Conservation (phyloP, 805 yeast species). For the Komagataella pseudopastoris region DNA sequence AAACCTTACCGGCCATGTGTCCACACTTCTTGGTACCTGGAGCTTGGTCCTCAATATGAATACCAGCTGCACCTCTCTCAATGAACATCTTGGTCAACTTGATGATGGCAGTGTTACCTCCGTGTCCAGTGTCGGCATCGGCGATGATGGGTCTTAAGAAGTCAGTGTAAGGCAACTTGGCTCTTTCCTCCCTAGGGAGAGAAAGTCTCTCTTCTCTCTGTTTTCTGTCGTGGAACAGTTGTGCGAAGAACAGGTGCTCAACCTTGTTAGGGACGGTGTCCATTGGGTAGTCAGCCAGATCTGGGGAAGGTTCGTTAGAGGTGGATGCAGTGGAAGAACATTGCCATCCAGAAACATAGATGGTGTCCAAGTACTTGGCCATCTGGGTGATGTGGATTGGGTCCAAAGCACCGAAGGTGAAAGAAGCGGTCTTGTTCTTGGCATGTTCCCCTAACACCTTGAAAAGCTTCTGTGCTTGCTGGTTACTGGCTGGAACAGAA, state of each 20-base stretch:
- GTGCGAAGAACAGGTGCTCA: conserved; percentile 93
- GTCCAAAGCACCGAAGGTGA: conserved; percentile 92
- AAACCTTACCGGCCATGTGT: conserved; percentile 97
- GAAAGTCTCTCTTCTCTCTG: conserved; percentile 77
- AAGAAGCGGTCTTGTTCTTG: conserved; percentile 57
- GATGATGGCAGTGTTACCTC: conserved; percentile 93
- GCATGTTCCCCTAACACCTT: conserved; percentile 60
- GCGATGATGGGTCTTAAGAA: conserved; percentile 91
- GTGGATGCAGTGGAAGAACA: conserved; percentile 96
- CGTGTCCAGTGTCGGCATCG: conserved; percentile 98
- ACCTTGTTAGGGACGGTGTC: conserved; percentile 98
- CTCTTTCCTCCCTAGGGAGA: conserved; percentile 49
- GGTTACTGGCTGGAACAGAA: conserved; percentile 61
- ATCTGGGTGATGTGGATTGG: conserved; percentile 93
- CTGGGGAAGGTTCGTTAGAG: conserved; percentile 96
- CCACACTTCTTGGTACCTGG: conserved; percentile 99
- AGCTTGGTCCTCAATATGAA: conserved; percentile 97
- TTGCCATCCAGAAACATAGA: conserved; percentile 98
- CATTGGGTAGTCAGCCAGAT: conserved; percentile 96
- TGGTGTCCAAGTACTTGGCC: conserved; percentile 89
- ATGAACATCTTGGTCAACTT: conserved; percentile 92
- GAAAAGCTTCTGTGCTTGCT: conserved; percentile 75
- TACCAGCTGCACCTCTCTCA: conserved; percentile 98
- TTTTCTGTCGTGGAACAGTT: conserved; percentile 92
- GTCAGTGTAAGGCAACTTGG: conserved; percentile 63